phyloP scores from a whole-genome alignment of 768 basidiomycete species.

The Suillus fuscotomentosus region DNA sequence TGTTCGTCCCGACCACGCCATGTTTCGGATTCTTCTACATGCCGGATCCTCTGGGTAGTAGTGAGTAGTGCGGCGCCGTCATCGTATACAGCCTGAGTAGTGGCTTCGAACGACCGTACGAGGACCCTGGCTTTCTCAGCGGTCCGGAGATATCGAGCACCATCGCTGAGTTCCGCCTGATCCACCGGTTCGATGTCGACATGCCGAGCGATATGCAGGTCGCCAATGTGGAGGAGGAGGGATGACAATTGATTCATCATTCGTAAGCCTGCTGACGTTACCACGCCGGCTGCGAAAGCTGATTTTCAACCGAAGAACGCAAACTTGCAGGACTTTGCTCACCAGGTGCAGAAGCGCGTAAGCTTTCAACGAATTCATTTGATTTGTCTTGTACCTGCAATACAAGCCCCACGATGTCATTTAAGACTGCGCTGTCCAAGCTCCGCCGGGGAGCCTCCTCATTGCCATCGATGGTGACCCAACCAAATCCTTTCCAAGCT shows the following conservation, averaged over 20 bases:
- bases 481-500: slow-evolving; percentile 56
- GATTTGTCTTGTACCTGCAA: slow-evolving; percentile 29
- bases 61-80: slow-evolving; percentile 42
- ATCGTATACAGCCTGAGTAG: slow-evolving; percentile 51
- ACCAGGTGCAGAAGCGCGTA: slow-evolving; percentile 23
- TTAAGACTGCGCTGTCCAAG: slow-evolving; percentile 29
- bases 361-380: slow-evolving; percentile 15
- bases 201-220: slow-evolving; percentile 50
- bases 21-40: slow-evolving; percentile 23
- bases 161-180: slow-evolving; percentile 30
- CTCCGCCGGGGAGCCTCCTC: slow-evolving; percentile 28
- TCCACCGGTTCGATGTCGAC: slow-evolving; percentile 49
- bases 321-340: slow-evolving; percentile 1
- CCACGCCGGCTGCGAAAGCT: slow-evolving; percentile 17
- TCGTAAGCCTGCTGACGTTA: slow-evolving; percentile 29
- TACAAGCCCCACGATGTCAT: slow-evolving; percentile 29
- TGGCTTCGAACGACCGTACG: slow-evolving; percentile 46
- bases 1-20: slow-evolving; percentile 19
- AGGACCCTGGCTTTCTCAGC: slow-evolving; percentile 46
- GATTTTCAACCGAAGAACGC: background rate
- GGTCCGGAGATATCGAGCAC: slow-evolving; percentile 37
- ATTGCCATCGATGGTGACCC: slow-evolving; percentile 36
- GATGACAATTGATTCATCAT: slow-evolving; percentile 38
- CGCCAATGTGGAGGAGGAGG: slow-evolving; percentile 41
- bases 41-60: slow-evolving; percentile 34